A percentile compares a stretch with the other conserved stretches of the same genome.
Conservation (phyloP, 192 early-diverging fungal species). For the Linnemannia zychae region DNA sequence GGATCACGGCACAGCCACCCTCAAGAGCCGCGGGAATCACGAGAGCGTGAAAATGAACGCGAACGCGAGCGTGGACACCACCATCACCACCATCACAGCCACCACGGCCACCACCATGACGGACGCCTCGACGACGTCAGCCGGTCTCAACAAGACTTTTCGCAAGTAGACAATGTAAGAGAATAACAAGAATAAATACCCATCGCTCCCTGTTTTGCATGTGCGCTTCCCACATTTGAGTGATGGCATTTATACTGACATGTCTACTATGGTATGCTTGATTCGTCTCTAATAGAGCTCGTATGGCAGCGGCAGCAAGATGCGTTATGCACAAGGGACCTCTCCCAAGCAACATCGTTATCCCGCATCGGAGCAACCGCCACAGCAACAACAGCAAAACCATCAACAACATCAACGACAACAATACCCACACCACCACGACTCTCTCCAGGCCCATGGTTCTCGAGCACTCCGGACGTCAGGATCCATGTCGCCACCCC, state of each 20-base stretch:
- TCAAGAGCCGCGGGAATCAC: constrained; percentile 6
- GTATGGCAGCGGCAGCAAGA: neutral
- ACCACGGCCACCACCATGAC: constrained; percentile 15
- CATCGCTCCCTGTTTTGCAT: neutral
- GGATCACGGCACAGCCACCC: neutral
- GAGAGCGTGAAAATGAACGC: neutral
- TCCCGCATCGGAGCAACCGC: constrained; percentile 7
- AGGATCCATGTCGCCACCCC: constrained; percentile 42
- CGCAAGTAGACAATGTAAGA: constrained; percentile 37
- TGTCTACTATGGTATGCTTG: neutral
- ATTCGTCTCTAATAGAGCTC: neutral
- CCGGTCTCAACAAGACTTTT: constrained; percentile 27
- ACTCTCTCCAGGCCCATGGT: neutral
- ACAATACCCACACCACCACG: neutral
- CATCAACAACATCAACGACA: constrained; percentile 17
- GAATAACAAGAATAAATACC: neutral
- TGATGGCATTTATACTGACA: neutral
- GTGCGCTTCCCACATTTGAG: neutral
- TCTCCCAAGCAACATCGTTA: neutral
- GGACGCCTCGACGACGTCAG: constrained; percentile 13
- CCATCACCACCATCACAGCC: neutral
- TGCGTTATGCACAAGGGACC: neutral
- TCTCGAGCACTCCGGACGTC: neutral
- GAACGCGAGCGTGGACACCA: constrained; percentile 17
- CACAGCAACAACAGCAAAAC: constrained; percentile 14